Conservation (phyloP, 345 rosid species). For the Erodium maritimum region DNA sequence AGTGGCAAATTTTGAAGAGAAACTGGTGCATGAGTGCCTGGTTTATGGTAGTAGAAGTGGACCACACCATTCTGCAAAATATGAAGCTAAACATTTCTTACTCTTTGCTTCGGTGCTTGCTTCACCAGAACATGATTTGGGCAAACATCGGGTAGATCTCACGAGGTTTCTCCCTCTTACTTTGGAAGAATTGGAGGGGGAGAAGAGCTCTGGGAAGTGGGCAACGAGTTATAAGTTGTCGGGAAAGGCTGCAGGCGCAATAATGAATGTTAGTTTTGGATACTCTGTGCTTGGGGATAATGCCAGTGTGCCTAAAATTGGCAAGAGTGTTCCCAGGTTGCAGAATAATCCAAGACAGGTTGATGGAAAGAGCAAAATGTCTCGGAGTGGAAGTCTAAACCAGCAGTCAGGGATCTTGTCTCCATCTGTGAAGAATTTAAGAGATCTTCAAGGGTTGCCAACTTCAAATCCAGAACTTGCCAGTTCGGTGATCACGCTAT, state of each 20-base stretch:
- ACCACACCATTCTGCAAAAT: constrained; percentile 79
- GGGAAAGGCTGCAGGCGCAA: constrained; percentile 68
- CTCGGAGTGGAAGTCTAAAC: constrained; percentile 28
- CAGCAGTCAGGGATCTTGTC: constrained; percentile 19
- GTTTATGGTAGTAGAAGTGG: constrained; percentile 82
- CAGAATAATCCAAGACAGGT: constrained; percentile 29
- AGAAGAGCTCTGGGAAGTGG: constrained; percentile 86
- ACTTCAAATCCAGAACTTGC: constrained; percentile 33
- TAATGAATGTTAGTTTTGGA: constrained; percentile 70
- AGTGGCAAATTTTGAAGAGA: constrained; percentile 61
- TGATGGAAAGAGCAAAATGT: constrained; percentile 25
- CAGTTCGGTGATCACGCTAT: constrained; percentile 21
- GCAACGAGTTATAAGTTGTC: constrained; percentile 79
- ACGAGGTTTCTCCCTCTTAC: constrained; percentile 85
- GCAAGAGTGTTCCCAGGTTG: constrained; percentile 21
- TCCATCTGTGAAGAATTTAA: constrained; percentile 37
- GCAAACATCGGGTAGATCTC: constrained; percentile 92
- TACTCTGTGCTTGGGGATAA: constrained; percentile 55
- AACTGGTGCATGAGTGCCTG: constrained; percentile 51
- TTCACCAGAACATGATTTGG: constrained; percentile 68
- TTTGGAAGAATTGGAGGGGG: constrained; percentile 84
- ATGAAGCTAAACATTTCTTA: constrained; percentile 90
- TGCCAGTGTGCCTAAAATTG: constrained; percentile 23
- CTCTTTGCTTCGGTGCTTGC: constrained; percentile 50
- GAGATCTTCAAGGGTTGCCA: constrained; percentile 74